Evolutionary conservation across 169 alveolate species (phyloP).

Genomic region (Theileria parva): DNA sequence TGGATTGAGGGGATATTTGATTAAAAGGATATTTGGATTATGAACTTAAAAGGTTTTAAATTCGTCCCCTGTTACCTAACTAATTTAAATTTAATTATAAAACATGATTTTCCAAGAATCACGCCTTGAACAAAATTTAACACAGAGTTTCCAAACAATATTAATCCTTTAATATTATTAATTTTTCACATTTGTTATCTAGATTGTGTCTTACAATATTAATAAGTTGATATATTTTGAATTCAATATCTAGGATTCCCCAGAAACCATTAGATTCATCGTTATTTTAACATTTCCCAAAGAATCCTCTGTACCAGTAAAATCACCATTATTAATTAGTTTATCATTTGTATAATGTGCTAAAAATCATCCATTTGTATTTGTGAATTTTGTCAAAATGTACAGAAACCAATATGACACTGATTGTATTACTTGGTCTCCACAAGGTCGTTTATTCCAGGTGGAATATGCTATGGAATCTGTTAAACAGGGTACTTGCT

Average conservation of each 20-base stretch:
- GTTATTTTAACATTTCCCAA: background rate
- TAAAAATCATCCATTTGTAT: background rate
- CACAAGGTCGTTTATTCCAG: slow-evolving; percentile 91
- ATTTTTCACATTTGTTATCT: too few relatives aligned
- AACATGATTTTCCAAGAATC: too few relatives aligned
- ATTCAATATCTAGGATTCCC: background rate
- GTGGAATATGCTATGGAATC: slow-evolving; percentile 98
- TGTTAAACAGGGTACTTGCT: slow-evolving; percentile 93
- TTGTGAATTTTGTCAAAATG: slow-evolving; percentile 70
- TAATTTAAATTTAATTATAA: too few relatives aligned
- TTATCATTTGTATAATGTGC: background rate
- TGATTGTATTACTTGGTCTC: slow-evolving; percentile 93
- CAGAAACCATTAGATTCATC: background rate
- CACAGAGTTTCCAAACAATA: too few relatives aligned
- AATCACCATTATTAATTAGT: background rate
- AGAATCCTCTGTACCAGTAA: background rate
- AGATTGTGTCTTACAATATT: background rate
- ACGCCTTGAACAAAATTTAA: too few relatives aligned
- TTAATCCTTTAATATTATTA: too few relatives aligned
- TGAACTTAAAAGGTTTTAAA: too few relatives aligned
- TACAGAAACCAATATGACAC: slow-evolving; percentile 91
- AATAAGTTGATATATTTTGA: background rate
- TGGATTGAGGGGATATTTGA: too few relatives aligned
- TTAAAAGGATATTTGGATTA: too few relatives aligned
- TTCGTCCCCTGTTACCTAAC: too few relatives aligned